Base-by-base conservation (phyloP, 2,329 filamentous ascomycete genomes). In the Xylaria arbuscula region DNA sequence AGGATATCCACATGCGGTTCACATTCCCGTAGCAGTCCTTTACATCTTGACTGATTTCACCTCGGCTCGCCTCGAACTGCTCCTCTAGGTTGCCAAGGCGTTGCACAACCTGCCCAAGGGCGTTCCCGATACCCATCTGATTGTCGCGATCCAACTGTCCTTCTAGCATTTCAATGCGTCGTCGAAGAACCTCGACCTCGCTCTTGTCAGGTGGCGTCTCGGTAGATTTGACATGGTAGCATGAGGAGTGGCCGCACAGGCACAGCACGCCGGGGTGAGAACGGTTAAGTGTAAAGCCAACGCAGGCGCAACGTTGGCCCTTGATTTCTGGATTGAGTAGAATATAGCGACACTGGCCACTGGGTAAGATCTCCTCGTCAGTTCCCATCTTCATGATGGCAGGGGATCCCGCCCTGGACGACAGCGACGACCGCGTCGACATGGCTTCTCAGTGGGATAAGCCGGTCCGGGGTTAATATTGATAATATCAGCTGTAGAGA, bases 291-390 rank as follows among this genome's bases (percentile, higher is more conserved):
- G 83, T 83, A 76, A 89, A 89, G 68, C 83, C 82, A 69, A 87
- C 84, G 72, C 87, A 89, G 53, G 84, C 87, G 76, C 87, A 89
- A 51, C 87, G 85, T 66, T 87, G 82, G 60, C 87, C 87, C 72
- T 85, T 87, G 76, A 87, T 81, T 73, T 87, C 86, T 6, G 87
- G 85, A 64, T 85, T 81, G 34, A 87, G 80, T 36, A 89, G 77
- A 69, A 89, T 88, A 73, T 86, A 89, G 68, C 86, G 85, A 72
- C 87, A 89, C 72, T 88, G 85, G 38, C 87, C 87, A 72, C 84
- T 82, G 15, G 87, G 87, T 24, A 89, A 81, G 58, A 81, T 81
- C 45, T 81, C 70, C 62, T 86, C 85, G 65, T 86, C 84, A 62
- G 72, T 38, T 36, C 70, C 71, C 48, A 62, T 65, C 22, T 53